Evolutionary conservation across 176 grass and related monocot genomes (phyloP).

Genomic region (Eragrostis nindensis): DNA sequence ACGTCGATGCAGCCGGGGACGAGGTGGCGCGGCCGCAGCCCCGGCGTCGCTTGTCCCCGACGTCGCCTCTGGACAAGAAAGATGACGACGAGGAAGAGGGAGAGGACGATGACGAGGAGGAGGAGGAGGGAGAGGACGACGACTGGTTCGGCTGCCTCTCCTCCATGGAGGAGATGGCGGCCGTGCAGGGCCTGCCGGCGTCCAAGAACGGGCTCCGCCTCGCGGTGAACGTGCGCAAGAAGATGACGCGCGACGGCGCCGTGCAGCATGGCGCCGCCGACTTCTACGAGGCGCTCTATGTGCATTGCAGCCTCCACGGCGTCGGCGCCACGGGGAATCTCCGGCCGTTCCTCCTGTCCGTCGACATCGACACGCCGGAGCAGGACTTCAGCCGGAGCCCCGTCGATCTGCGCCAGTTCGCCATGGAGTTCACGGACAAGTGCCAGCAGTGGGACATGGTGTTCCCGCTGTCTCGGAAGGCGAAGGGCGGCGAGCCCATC

Average conservation of each 20-base stretch:
- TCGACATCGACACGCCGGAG: conserved; percentile 67
- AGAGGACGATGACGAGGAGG: background rate
- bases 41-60: conserved; percentile 53
- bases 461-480: conserved; percentile 68
- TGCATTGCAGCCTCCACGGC: conserved; percentile 72
- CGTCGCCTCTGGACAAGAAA: conserved; percentile 47
- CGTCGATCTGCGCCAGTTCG: conserved; percentile 61
- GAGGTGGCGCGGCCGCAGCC: conserved; percentile 42
- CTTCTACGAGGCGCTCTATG: conserved; percentile 80
- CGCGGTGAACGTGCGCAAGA: conserved; percentile 67
- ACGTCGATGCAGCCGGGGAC: background rate
- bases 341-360: conserved; percentile 56
- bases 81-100: too few relatives aligned
- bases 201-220: conserved; percentile 85
- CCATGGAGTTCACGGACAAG: conserved; percentile 76
- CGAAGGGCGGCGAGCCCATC: conserved; percentile 71
- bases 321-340: conserved; percentile 48
- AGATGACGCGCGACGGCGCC: conserved; percentile 77
- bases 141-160: conserved; percentile 72
- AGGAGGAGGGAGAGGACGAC: too few relatives aligned
- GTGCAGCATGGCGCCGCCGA: conserved; percentile 56
- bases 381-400: conserved; percentile 63
- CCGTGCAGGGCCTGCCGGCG: conserved; percentile 66
- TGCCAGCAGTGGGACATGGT: conserved; percentile 65
- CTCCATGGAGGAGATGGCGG: conserved; percentile 76